Evolutionary conservation across 495 filamentous ascomycete genomes (phyloP), one percentile per base, ranked within the genome.

Genomic region (Oleoguttula mirabilis): DNA sequence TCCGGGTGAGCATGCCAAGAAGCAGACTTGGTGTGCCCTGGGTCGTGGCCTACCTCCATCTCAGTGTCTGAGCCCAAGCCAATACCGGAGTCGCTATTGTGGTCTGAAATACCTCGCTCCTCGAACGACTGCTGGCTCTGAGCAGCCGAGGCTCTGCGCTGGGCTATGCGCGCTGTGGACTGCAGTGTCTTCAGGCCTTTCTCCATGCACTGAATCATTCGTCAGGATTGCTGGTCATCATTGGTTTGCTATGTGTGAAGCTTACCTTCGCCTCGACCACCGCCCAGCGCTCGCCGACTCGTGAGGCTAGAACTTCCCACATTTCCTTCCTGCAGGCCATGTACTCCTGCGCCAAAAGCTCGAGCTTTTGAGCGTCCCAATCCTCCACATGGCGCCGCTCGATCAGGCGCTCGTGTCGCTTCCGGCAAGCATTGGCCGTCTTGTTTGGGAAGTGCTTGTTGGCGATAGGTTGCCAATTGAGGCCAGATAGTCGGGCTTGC

Each of bases 361-460:
- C 77, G 3, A 82, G 63, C 63, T 77, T 81, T 36, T 71, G 56
- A 30, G 67, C 70, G 55, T 83, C 78, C 70, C 79, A 84, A 44
- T 79, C 75, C 48, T 80, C 77, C 16, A 52, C 60, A 30, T 71
- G 72, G 41, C 52, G 44, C 45, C 72, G 68, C 57, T 82, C 79
- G 71, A 84, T 76, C 44, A 85, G 60, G 16, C 81, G 64, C 60
- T 85, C 81, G 54, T 84, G 78, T 31, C 81, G 68, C 57, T 86
- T 86, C 12, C 81, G 78, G 61, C 81, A 86, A 21, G 81, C 80
- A 58, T 86, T 86, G 22, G 78, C 69, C 4, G 80, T 79, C 63
- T 85, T 86, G 52, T 59, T 63, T 3, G 77, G 79, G 55, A 86
- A 86, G 56, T 77, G 71, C 35, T 66, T 68, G 42, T 64, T 65